Conservation (phyloP, 352 stramenopile species). For the Plasmopara muralis region DNA sequence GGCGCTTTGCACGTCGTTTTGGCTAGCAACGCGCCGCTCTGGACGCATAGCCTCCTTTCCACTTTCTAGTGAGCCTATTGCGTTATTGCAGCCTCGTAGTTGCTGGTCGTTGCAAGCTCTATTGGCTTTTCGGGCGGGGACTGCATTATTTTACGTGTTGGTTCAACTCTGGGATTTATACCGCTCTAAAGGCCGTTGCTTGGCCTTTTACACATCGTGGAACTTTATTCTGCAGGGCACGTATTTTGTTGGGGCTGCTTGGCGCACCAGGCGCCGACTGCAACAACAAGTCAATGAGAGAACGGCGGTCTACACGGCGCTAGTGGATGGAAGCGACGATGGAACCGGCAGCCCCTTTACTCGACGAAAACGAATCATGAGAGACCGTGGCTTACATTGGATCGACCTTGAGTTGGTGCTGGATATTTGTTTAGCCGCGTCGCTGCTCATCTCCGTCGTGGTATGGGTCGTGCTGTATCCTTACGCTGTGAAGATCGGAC, state of each 20-base stretch:
- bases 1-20: constrained; percentile 38
- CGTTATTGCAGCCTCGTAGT: constrained; percentile 34
- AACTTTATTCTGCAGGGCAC: constrained; percentile 70
- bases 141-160: constrained; percentile 44
- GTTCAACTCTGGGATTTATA: constrained; percentile 58
- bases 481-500: constrained; percentile 40
- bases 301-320: constrained; percentile 26
- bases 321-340: constrained; percentile 35
- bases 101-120: constrained; percentile 41
- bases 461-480: constrained; percentile 76
- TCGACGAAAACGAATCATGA: constrained; percentile 8
- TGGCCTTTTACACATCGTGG: constrained; percentile 83
- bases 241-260: constrained; percentile 45
- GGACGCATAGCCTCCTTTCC: constrained; percentile 29
- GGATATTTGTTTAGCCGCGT: constrained; percentile 58
- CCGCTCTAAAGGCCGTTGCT: constrained; percentile 37
- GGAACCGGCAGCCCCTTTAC: constrained; percentile 16
- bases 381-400: constrained; percentile 30
- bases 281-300: constrained; percentile 18
- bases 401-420: constrained; percentile 55
- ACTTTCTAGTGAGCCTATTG: constrained; percentile 20
- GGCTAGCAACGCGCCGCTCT: constrained; percentile 34
- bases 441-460: constrained; percentile 60
- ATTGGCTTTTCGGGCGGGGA: constrained; percentile 29
- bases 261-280: constrained; percentile 23